Percentiles rank a stretch among this genome's conserved stretches.
These are phyloP conservation scores for Bretschneidera sinensis DNA, from an alignment of 345 rosid genomes.

Conservation along the genomic window DNA sequence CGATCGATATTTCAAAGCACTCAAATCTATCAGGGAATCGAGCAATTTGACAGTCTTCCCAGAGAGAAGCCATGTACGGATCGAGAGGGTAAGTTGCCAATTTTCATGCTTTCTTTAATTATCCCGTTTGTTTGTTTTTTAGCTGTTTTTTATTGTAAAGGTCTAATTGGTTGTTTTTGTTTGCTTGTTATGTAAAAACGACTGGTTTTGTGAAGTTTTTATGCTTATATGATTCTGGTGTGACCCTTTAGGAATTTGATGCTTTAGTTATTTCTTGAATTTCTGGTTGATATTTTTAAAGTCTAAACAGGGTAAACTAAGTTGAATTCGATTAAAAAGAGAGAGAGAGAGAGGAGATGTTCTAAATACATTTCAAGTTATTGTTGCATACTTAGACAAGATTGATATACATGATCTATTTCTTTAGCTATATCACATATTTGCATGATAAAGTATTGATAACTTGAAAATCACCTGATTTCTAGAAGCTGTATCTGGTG, in stretches of 20 bases:
- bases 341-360: too few relatives aligned
- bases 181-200: conserved; percentile 4
- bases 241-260: not conserved
- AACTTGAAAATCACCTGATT: too few relatives aligned
- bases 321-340: too few relatives aligned
- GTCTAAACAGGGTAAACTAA: too few relatives aligned
- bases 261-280: not conserved
- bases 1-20: not conserved
- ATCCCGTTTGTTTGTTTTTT: not conserved
- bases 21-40: not conserved
- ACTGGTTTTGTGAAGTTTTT: not conserved
- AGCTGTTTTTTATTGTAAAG: not conserved
- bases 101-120: not conserved
- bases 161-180: not conserved
- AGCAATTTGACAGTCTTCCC: not conserved
- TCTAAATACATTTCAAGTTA: too few relatives aligned
- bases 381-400: too few relatives aligned
- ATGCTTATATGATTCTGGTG: too few relatives aligned
- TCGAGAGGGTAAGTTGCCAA: conserved; percentile 43
- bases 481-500: too few relatives aligned
- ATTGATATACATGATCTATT: too few relatives aligned
- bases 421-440: too few relatives aligned
- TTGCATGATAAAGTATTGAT: too few relatives aligned
- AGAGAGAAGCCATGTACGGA: conserved; percentile 39
- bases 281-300: too few relatives aligned